These are phyloP conservation scores for Pichia eremophila DNA, from an alignment of 805 yeast species.

Conservation along the genomic window DNA sequence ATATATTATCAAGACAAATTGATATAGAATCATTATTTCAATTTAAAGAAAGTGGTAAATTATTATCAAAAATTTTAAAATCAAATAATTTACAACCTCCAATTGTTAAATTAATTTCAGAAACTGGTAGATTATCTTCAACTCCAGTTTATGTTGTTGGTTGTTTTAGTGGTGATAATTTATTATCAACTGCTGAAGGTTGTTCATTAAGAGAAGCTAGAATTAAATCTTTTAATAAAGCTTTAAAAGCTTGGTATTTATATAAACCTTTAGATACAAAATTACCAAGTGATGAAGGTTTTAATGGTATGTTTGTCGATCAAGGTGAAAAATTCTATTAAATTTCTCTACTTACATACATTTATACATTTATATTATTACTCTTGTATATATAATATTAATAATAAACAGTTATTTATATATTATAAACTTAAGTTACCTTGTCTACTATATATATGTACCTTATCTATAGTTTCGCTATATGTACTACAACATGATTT, in stretches of 20 bases:
- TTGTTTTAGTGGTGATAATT: constrained; percentile 71
- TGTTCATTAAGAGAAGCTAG: constrained; percentile 84
- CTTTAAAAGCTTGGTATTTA: constrained; percentile 85
- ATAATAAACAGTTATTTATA: no score
- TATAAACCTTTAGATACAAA: constrained; percentile 66
- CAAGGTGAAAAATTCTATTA: constrained; percentile 30
- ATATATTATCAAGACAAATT: constrained; percentile 74
- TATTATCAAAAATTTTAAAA: constrained; percentile 65
- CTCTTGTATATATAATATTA: no score
- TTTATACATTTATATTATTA: no score
- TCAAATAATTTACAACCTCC: constrained; percentile 70
- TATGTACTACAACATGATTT: no score
- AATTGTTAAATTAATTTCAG: constrained; percentile 75
- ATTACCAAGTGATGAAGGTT: constrained; percentile 50
- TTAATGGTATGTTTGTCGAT: constrained; percentile 28
- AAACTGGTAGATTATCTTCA: constrained; percentile 80
- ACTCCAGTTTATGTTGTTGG: constrained; percentile 88
- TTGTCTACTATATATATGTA: no score
- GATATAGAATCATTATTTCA: constrained; percentile 66
- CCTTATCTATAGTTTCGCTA: no score
- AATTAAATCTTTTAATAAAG: constrained; percentile 83
- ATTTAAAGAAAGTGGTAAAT: constrained; percentile 80
- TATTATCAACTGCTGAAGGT: constrained; percentile 93
- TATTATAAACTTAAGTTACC: no score
- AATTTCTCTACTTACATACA: no score